A percentile compares a stretch with the other conserved stretches of the same genome.
Conservation (phyloP, 2,329 filamentous ascomycete species). For the Scorias spongiosa region DNA sequence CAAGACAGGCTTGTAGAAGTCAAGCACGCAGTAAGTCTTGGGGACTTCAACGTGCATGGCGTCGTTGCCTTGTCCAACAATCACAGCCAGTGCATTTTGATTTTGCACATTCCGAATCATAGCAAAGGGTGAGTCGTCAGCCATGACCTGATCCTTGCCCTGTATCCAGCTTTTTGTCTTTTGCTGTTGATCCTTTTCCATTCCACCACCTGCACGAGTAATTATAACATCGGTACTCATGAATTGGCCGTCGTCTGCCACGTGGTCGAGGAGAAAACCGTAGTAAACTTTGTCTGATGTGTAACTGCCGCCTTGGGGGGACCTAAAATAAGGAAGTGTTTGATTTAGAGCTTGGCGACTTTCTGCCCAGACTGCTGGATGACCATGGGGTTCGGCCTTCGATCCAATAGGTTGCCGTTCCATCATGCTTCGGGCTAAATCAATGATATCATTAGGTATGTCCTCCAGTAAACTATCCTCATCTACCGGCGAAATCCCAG, state of each 20-base stretch:
- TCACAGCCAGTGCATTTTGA: constrained; percentile 36
- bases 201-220: constrained; percentile 43
- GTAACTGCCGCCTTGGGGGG: constrained; percentile 47
- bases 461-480: not conserved
- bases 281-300: constrained; percentile 32
- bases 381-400: constrained; percentile 20
- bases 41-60: constrained; percentile 36
- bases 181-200: constrained; percentile 26
- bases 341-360: constrained; percentile 47
- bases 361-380: constrained; percentile 42
- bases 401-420: constrained; percentile 9
- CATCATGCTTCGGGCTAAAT: constrained; percentile 7
- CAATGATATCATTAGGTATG: not conserved
- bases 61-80: constrained; percentile 36
- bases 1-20: constrained; percentile 52
- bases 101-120: constrained; percentile 32
- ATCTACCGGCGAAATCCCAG: too few relatives aligned
- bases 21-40: constrained; percentile 49
- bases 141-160: constrained; percentile 30
- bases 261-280: constrained; percentile 45
- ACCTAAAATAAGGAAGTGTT: constrained; percentile 45
- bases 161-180: constrained; percentile 29
- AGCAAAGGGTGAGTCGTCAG: constrained; percentile 20
- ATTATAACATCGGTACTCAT: constrained; percentile 49
- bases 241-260: constrained; percentile 39